phyloP scores from a whole-genome alignment of 2,329 filamentous ascomycete genomes.

The Arthrobotrys sinensis region DNA sequence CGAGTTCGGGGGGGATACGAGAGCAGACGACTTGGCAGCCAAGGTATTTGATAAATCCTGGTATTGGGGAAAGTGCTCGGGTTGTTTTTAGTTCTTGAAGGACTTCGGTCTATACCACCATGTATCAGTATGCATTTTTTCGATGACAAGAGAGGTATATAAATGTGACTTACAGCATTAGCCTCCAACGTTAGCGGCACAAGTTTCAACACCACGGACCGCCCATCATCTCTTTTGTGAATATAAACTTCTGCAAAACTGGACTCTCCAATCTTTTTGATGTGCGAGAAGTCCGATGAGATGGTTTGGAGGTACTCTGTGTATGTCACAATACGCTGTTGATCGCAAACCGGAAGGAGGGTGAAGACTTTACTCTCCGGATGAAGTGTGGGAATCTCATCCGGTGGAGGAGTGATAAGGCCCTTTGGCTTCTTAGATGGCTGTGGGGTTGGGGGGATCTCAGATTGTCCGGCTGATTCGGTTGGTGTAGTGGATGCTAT shows the following conservation, averaged over 20 bases:
- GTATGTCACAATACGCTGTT: slow-evolving; percentile 31
- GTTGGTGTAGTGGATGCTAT: slow-evolving; percentile 1
- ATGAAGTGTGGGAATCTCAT: slow-evolving; percentile 6
- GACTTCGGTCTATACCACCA: slow-evolving; percentile 30
- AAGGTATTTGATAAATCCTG: slow-evolving; percentile 47
- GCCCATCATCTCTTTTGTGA: slow-evolving; percentile 42
- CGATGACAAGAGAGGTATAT: no score
- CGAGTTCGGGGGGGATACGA: slow-evolving; percentile 27
- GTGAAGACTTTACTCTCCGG: slow-evolving; percentile 49
- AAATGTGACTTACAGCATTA: slow-evolving; percentile 38
- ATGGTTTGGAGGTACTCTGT: slow-evolving; percentile 38
- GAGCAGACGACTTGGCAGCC: slow-evolving; percentile 49
- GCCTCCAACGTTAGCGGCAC: slow-evolving; percentile 32
- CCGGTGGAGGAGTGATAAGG: not conserved
- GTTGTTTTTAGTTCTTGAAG: slow-evolving; percentile 52
- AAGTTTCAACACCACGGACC: slow-evolving; percentile 38
- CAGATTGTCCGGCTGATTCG: not conserved
- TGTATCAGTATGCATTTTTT: slow-evolving; percentile 2
- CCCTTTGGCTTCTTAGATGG: slow-evolving; percentile 1
- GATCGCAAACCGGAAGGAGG: slow-evolving; percentile 32
- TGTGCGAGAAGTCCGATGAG: slow-evolving; percentile 44
- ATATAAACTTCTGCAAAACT: slow-evolving; percentile 55
- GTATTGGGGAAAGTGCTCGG: slow-evolving; percentile 34
- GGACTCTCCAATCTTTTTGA: slow-evolving; percentile 57
- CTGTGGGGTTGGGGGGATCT: not conserved